These are phyloP conservation scores for Ormosia semicastrata DNA, from an alignment of 306 rosid species.

Conservation along the genomic window DNA sequence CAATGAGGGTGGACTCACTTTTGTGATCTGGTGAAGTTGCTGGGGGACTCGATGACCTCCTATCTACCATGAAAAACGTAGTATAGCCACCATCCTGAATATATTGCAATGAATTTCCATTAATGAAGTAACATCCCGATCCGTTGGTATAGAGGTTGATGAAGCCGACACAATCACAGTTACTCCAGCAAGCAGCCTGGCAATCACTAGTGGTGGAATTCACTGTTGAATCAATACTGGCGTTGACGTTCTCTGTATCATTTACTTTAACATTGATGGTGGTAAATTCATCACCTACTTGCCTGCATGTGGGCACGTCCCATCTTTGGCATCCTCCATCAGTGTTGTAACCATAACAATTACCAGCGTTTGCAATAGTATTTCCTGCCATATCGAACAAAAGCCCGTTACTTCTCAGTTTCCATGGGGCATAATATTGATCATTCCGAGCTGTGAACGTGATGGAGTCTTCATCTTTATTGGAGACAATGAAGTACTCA, in stretches of 20 bases:
- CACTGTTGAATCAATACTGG: neutral
- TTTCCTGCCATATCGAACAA: neutral
- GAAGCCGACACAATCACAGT: slow-evolving; percentile 13
- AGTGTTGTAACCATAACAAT: neutral
- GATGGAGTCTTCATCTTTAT: too few species aligned
- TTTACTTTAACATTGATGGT: too few species aligned
- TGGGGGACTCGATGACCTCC: neutral
- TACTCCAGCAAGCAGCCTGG: neutral
- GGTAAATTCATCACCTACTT: neutral
- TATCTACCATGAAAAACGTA: neutral
- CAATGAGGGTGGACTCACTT: neutral
- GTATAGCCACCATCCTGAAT: too few species aligned
- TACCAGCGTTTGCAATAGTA: neutral
- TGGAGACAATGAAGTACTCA: too few species aligned
- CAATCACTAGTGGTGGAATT: neutral
- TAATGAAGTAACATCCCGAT: slow-evolving; percentile 1
- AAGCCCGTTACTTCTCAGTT: neutral
- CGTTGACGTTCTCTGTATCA: neutral
- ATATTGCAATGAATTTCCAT: neutral
- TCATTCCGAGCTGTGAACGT: too few species aligned
- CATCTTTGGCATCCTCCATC: neutral
- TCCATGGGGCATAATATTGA: neutral
- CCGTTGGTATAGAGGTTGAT: neutral
- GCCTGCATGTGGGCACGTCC: neutral
- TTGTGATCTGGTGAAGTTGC: too few species aligned